Conservation (phyloP, 2,329 filamentous ascomycete genomes). For the Phaeoacremonium minimum region DNA sequence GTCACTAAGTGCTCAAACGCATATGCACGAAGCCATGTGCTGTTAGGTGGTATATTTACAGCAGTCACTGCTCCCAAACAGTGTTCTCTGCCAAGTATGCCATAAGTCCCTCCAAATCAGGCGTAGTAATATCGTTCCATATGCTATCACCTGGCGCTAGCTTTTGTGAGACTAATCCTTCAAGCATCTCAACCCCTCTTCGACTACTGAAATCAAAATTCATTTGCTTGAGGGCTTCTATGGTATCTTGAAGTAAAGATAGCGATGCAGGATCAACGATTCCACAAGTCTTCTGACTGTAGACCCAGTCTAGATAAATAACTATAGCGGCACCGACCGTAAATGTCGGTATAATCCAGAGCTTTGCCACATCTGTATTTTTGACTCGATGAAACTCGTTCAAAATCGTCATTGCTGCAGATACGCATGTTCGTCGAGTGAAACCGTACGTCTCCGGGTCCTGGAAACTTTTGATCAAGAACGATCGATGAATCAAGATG, state of each 20-base stretch:
- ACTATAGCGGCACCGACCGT: background rate
- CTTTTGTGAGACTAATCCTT: background rate
- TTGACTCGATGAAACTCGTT: background rate
- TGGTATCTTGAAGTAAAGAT: background rate
- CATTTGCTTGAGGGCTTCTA: background rate
- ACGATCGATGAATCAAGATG: background rate
- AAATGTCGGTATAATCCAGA: background rate
- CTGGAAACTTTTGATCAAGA: background rate
- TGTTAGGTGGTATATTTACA: too few relatives aligned
- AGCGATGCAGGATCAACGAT: background rate
- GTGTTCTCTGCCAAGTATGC: background rate
- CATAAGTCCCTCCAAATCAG: background rate
- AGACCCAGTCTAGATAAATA: background rate
- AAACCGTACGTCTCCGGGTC: background rate
- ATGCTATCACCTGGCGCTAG: background rate
- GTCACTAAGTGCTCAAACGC: too few relatives aligned
- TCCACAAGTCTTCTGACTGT: background rate
- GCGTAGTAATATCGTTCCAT: background rate
- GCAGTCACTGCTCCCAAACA: background rate
- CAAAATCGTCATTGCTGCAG: background rate
- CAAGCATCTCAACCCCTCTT: background rate
- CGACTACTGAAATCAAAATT: background rate
- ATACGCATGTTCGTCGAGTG: background rate
- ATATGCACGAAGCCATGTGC: too few relatives aligned
- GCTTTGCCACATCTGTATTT: background rate